phyloP scores from a whole-genome alignment of 2,329 filamentous ascomycete genomes.

The Dothistroma septosporum region DNA sequence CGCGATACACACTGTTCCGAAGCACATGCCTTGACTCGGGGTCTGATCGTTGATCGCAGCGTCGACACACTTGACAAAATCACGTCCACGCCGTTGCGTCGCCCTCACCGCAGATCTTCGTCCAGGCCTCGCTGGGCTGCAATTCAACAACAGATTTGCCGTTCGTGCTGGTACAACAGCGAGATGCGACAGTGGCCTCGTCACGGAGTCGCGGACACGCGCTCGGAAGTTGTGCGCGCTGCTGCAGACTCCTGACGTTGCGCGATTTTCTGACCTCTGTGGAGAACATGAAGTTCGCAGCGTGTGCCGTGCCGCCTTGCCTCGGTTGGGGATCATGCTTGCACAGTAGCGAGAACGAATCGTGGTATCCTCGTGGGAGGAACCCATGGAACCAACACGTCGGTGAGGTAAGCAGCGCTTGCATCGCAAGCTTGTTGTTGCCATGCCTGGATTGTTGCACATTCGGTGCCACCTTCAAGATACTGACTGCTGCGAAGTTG shows the following conservation, averaged over 20 bases:
- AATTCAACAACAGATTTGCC: background rate
- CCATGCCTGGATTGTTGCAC: background rate
- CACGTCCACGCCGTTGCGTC: no score
- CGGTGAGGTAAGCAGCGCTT: background rate
- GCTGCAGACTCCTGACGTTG: background rate
- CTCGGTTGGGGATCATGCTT: background rate
- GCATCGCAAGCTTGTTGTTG: background rate
- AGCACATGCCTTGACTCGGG: background rate
- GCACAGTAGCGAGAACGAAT: background rate
- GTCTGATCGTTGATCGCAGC: background rate
- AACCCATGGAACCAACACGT: background rate
- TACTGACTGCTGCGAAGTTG: background rate
- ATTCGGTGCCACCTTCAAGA: background rate
- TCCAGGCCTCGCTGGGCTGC: background rate
- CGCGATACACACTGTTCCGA: background rate
- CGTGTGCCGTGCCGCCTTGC: background rate
- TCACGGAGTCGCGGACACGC: background rate
- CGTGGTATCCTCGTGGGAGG: background rate
- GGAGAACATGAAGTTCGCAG: background rate
- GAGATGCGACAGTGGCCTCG: background rate
- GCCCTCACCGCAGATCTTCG: background rate
- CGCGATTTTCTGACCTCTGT: constrained; percentile 1
- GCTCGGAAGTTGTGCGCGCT: background rate
- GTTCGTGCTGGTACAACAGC: background rate
- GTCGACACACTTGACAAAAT: no score